Evolutionary conservation across 805 yeast species (phyloP), one percentile per base, ranked within the genome.

Genomic region (Cyberlindnera mrakii): DNA sequence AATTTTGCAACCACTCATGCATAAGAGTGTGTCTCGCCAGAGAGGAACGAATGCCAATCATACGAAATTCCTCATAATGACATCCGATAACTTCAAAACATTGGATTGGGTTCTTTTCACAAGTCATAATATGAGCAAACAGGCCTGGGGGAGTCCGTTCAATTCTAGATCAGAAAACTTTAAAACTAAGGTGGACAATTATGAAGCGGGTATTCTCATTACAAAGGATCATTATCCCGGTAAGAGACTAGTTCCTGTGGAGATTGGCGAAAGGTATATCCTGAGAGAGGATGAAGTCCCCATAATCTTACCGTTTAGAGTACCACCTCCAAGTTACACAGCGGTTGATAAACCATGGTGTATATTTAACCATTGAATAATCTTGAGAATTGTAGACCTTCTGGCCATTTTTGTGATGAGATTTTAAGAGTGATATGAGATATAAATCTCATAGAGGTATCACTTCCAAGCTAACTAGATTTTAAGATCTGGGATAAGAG

Each of bases 51-150:
- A 72, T 10, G 73, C 82, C 3, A 78, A 82, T 1, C 96, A 87
- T 61, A 79, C 82, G 13, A 87, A 87, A 59, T 75, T 85, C 29
- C 78, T 83, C 52, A 55, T 77, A 45, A 71, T 77, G 48, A 72
- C 81, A 11, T 72, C 71, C 4, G 78, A 77, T 50, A 53, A 69
- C 39, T 76, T 72, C 59, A 52, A 62, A 30, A 63, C 75, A 3
- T 57, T 84, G 5, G 72, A 75, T 40, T 87, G 95, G 95, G 72
- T 80, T 16, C 58, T 84, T 6, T 67, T 84, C 56, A 84, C 93
- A 0, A 81, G 89, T 38, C 84, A 87, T 29, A 87, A 87, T 55
- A 54, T 85, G 33, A 81, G 90, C 29, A 76, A 76, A 42, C 83
- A 78, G 46, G 96, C 95, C 1, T 87, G 96, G 96, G 96, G 96